phyloP scores from a whole-genome alignment of 768 basidiomycete genomes.

The Boletus speciosus region DNA sequence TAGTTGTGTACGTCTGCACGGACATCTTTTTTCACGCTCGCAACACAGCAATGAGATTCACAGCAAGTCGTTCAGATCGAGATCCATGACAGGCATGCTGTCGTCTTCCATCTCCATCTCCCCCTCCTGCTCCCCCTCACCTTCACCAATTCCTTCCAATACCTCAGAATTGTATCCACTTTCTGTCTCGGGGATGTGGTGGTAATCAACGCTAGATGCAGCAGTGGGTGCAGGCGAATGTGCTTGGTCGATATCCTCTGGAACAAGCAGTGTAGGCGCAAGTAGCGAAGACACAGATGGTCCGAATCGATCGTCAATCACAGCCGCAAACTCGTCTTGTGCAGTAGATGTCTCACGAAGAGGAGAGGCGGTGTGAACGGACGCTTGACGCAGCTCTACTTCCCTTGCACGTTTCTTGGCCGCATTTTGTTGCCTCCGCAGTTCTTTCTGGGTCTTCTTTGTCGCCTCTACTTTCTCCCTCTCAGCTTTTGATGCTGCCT shows the following conservation, averaged over 20 bases:
- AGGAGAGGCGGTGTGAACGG: conserved; percentile 22
- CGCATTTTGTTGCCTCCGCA: conserved; percentile 50
- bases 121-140: conserved; percentile 25
- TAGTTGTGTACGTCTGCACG: not conserved
- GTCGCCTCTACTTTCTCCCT: conserved; percentile 39
- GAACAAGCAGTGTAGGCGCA: conserved; percentile 19
- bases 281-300: conserved; percentile 27
- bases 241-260: conserved; percentile 33
- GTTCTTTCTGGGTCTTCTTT: conserved; percentile 42
- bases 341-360: conserved; percentile 30
- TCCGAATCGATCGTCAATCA: conserved; percentile 28
- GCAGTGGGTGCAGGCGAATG: conserved; percentile 52
- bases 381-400: conserved; percentile 21
- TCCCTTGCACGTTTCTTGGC: conserved; percentile 50
- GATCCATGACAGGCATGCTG: conserved; percentile 26
- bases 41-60: conserved; percentile 10
- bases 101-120: conserved; percentile 24
- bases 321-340: conserved; percentile 24
- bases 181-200: conserved; percentile 38
- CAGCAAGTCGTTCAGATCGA: conserved; percentile 24
- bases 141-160: conserved; percentile 30
- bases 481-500: conserved; percentile 40
- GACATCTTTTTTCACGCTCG: not conserved
- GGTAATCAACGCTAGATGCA: conserved; percentile 46
- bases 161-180: conserved; percentile 57